Evolutionary conservation across 2,329 filamentous ascomycete genomes (phyloP).

Genomic region (Aureobasidium leucospermi): DNA sequence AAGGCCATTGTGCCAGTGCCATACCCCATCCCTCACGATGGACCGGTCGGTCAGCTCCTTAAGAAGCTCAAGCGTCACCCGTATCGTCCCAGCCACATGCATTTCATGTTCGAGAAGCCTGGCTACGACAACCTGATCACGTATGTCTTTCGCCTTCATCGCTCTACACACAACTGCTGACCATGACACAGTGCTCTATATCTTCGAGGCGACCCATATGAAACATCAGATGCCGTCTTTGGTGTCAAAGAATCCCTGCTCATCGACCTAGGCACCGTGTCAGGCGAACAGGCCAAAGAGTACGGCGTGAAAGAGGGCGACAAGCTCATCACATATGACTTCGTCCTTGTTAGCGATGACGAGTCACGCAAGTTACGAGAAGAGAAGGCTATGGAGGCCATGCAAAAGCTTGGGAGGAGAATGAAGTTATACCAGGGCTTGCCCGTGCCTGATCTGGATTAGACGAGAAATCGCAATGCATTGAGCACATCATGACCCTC

Average conservation of each 20-base stretch:
- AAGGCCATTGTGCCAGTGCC: constrained; percentile 75
- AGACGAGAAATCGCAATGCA: not conserved
- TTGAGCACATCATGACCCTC: not conserved
- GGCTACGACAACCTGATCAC: constrained; percentile 77
- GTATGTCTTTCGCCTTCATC: constrained; percentile 44
- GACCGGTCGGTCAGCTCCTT: constrained; percentile 70
- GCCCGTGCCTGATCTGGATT: constrained; percentile 64
- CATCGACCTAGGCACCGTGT: constrained; percentile 54
- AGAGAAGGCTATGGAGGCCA: constrained; percentile 57
- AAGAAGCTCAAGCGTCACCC: constrained; percentile 62
- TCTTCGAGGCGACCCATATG: constrained; percentile 69
- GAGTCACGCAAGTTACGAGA: constrained; percentile 62
- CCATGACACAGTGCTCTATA: constrained; percentile 59
- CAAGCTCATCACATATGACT: constrained; percentile 55
- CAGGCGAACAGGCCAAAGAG: constrained; percentile 44
- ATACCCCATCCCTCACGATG: constrained; percentile 79
- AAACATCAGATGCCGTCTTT: constrained; percentile 78
- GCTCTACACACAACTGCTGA: constrained; percentile 12
- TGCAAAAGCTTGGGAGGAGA: constrained; percentile 58
- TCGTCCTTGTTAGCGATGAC: constrained; percentile 65
- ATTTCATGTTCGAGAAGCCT: constrained; percentile 80
- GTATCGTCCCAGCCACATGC: constrained; percentile 71
- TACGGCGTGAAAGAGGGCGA: constrained; percentile 59
- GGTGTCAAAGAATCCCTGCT: constrained; percentile 76
- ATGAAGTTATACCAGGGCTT: constrained; percentile 70